phyloP scores from a whole-genome alignment of 768 basidiomycete species.

The Cystobasidium ongulense region DNA sequence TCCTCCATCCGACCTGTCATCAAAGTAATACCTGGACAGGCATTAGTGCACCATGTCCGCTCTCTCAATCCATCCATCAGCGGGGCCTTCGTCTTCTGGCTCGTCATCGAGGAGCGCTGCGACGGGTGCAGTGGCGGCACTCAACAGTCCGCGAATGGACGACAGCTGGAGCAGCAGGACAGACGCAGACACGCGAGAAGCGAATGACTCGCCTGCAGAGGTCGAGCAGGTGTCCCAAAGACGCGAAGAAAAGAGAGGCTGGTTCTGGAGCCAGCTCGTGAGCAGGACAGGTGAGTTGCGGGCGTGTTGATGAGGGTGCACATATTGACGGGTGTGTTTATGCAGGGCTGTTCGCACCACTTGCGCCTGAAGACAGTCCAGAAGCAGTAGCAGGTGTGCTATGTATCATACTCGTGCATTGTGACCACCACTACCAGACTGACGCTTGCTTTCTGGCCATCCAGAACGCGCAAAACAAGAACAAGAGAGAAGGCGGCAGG shows the following conservation, averaged over 20 bases:
- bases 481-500: background rate
- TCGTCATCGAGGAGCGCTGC: background rate
- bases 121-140: background rate
- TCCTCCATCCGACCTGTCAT: too few relatives aligned
- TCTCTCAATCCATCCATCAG: background rate
- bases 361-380: slow-evolving; percentile 15
- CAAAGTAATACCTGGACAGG: too few relatives aligned
- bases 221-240: background rate
- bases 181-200: background rate
- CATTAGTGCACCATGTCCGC: too few relatives aligned
- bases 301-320: background rate
- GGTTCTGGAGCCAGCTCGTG: slow-evolving; percentile 19
- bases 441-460: background rate
- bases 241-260: background rate
- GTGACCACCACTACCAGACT: background rate
- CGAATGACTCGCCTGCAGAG: background rate
- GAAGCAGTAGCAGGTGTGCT: slow-evolving; percentile 7
- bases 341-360: slow-evolving; percentile 24
- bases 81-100: background rate
- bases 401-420: background rate
- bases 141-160: background rate
- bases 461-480: slow-evolving; percentile 8
- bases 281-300: slow-evolving; percentile 2
- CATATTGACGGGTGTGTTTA: background rate
- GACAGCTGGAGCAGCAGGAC: background rate